Conservation (phyloP, 148 eudicot genomes). For the Tetragonia tetragonoides region DNA sequence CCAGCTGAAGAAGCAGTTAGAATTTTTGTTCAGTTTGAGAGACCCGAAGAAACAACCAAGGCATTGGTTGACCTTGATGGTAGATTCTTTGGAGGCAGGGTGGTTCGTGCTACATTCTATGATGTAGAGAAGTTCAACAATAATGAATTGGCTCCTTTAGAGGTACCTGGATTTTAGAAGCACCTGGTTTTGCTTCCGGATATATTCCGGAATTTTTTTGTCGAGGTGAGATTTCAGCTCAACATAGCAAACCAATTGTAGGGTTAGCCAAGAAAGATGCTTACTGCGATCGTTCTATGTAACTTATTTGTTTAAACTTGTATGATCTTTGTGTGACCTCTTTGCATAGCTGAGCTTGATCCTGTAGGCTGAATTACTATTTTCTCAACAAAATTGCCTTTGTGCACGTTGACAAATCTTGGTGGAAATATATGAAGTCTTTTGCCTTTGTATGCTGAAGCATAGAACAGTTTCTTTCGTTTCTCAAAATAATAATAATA, state of each 20-base stretch:
- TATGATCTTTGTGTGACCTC: too few relatives aligned
- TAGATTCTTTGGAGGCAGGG: constrained; percentile 85
- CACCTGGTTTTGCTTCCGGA: not conserved
- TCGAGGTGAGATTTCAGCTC: not conserved
- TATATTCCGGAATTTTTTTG: not conserved
- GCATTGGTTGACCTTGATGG: constrained; percentile 90
- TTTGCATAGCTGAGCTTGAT: not conserved
- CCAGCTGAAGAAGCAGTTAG: constrained; percentile 88
- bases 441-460: too few relatives aligned
- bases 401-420: too few relatives aligned
- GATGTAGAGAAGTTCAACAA: constrained; percentile 70
- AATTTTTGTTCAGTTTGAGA: constrained; percentile 93
- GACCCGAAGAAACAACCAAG: constrained; percentile 83
- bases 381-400: not conserved
- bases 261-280: not conserved
- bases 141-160: constrained; percentile 82
- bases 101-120: constrained; percentile 78
- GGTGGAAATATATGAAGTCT: too few relatives aligned
- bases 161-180: constrained; percentile 65
- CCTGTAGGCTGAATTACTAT: not conserved
- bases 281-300: not conserved
- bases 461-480: too few relatives aligned
- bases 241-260: not conserved
- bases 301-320: not conserved
- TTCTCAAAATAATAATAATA: too few relatives aligned